A percentile compares a stretch with the other conserved stretches of the same genome.
phyloP scores from a whole-genome alignment of 2,329 filamentous ascomycete species.

The Trichoderma sp. region DNA sequence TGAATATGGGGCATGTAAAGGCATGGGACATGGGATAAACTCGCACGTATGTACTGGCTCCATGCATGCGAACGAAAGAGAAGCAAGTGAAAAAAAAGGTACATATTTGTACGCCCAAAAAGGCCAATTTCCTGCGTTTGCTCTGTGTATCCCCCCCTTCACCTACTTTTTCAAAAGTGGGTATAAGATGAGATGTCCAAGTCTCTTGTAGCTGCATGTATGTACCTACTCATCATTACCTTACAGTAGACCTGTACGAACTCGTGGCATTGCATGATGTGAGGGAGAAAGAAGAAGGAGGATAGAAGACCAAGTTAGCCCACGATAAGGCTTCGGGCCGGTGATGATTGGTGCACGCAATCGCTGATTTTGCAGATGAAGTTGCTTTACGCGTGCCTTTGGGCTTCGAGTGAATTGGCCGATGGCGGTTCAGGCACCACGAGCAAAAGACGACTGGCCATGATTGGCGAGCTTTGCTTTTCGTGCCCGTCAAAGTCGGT shows the following conservation, averaged over 20 bases:
- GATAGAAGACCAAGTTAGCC: neutral
- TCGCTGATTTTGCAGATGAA: neutral
- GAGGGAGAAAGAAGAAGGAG: neutral
- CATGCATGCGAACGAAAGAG: neutral
- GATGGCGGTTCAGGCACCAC: constrained; percentile 6
- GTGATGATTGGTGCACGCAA: neutral
- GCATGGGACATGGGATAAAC: neutral
- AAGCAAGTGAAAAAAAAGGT: neutral
- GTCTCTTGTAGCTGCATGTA: neutral
- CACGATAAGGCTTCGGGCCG: neutral
- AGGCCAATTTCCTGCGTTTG: constrained; percentile 3
- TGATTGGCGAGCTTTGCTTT: neutral
- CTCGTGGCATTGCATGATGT: constrained; percentile 1
- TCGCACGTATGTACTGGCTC: neutral
- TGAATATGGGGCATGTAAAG: neutral
- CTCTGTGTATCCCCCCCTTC: constrained; percentile 6
- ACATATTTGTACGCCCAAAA: neutral
- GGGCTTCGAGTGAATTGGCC: neutral
- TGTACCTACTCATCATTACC: neutral
- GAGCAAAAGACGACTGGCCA: neutral
- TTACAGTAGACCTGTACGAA: neutral
- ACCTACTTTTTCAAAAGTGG: constrained; percentile 17
- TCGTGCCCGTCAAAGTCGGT: neutral
- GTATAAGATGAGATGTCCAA: neutral
- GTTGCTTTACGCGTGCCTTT: neutral